Evolutionary conservation across 495 filamentous ascomycete species (phyloP).

Genomic region (Ascobolus immersus): DNA sequence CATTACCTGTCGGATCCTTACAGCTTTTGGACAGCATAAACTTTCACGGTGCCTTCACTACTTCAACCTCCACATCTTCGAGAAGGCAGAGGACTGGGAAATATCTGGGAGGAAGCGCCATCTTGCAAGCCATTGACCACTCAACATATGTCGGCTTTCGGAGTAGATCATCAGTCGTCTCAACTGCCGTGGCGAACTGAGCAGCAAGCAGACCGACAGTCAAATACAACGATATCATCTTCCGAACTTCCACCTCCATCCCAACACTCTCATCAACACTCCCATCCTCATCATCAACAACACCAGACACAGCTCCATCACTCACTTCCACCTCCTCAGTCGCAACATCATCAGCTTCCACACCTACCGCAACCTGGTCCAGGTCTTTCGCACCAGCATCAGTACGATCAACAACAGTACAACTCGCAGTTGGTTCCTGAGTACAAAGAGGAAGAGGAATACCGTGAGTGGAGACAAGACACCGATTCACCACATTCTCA

Average conservation of each 20-base stretch:
- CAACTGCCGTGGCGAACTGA: conserved; percentile 15
- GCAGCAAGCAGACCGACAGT: conserved; percentile 12
- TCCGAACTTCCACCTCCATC: conserved; percentile 13
- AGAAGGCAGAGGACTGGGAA: conserved; percentile 14
- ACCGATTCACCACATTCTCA: conserved; percentile 13
- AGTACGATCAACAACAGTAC: too few relatives aligned
- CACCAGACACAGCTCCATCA: conserved; percentile 13
- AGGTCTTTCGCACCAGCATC: conserved; percentile 11
- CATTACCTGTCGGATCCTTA: too few relatives aligned
- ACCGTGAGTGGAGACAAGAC: conserved; percentile 14
- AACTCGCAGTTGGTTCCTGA: too few relatives aligned
- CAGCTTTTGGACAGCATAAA: too few relatives aligned
- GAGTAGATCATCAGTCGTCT: conserved; percentile 10
- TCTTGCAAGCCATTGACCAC: conserved; percentile 10
- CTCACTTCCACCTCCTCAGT: background rate
- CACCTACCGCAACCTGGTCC: background rate
- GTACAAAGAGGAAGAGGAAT: conserved; percentile 13
- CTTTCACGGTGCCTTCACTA: conserved; percentile 17
- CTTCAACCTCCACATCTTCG: conserved; percentile 10
- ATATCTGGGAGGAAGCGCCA: conserved; percentile 12
- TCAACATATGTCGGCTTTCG: conserved; percentile 14
- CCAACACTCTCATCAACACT: conserved; percentile 11
- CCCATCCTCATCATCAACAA: conserved; percentile 11
- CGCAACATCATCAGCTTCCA: too few relatives aligned
- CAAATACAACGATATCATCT: too few relatives aligned